phyloP scores from a whole-genome alignment of 2,329 filamentous ascomycete species.

The Xylariales sp. region DNA sequence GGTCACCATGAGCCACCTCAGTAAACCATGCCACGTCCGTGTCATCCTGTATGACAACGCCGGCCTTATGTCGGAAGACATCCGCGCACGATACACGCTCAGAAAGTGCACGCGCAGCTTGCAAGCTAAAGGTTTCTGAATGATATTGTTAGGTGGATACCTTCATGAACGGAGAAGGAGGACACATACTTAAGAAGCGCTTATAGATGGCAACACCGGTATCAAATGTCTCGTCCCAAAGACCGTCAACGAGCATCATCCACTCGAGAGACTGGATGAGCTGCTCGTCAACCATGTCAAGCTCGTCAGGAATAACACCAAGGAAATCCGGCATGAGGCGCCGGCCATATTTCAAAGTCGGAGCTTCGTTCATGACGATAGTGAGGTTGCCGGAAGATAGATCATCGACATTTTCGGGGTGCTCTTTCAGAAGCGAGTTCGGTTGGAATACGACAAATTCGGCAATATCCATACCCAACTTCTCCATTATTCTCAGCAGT shows the following conservation, averaged over 20 bases:
- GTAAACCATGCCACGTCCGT: constrained; percentile 26
- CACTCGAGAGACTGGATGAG: constrained; percentile 81
- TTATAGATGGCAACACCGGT: constrained; percentile 72
- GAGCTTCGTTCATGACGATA: constrained; percentile 42
- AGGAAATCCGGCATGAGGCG: constrained; percentile 69
- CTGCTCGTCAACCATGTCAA: constrained; percentile 59
- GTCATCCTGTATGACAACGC: constrained; percentile 28
- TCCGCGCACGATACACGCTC: constrained; percentile 46
- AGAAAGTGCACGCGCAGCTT: constrained; percentile 50
- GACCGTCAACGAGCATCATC: constrained; percentile 69
- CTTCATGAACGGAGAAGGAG: no score
- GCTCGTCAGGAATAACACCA: constrained; percentile 49
- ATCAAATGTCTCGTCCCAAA: constrained; percentile 67
- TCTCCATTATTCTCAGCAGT: constrained; percentile 70
- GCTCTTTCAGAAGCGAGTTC: constrained; percentile 44
- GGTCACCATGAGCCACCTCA: constrained; percentile 17
- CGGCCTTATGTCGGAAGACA: constrained; percentile 36
- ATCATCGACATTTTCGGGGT: constrained; percentile 31
- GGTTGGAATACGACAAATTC: constrained; percentile 70
- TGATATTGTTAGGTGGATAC: background rate
- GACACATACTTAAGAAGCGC: constrained; percentile 71
- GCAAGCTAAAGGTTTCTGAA: constrained; percentile 45
- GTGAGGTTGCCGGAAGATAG: constrained; percentile 43
- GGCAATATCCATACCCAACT: constrained; percentile 66
- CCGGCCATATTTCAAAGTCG: constrained; percentile 55